Evolutionary conservation across 2,329 filamentous ascomycete genomes (phyloP).

Genomic region (Harringtonia aguacate): DNA sequence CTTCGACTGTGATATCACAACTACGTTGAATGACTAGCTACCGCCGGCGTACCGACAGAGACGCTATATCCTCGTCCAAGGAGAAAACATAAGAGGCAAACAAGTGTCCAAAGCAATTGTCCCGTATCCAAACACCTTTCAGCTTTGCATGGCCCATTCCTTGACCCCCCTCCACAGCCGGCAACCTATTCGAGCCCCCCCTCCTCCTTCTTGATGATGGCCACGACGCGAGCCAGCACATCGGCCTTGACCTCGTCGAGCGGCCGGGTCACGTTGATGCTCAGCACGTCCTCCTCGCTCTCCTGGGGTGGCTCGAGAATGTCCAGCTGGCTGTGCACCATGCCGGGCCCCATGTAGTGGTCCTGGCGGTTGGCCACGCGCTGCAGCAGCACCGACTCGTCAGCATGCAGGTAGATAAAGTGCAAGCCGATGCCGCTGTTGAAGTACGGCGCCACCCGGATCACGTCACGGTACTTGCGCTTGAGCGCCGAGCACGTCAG

Average conservation of each 20-base stretch:
- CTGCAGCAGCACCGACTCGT: slow-evolving; percentile 62
- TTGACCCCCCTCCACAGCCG: no score
- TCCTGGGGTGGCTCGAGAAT: slow-evolving; percentile 70
- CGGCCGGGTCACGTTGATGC: slow-evolving; percentile 54
- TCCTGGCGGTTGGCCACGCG: slow-evolving; percentile 65
- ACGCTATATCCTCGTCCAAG: no score
- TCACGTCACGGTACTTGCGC: slow-evolving; percentile 91
- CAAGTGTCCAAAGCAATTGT: no score
- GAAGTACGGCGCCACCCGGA: slow-evolving; percentile 70
- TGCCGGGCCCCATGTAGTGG: slow-evolving; percentile 92
- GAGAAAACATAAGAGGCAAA: no score
- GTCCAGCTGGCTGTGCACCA: slow-evolving; percentile 89
- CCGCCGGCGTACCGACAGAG: no score
- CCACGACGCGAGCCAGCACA: slow-evolving; percentile 41
- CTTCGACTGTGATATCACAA: no score
- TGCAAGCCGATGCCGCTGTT: slow-evolving; percentile 66
- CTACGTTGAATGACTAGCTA: no score
- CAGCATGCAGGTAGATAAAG: slow-evolving; percentile 82
- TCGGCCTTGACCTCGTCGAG: slow-evolving; percentile 49
- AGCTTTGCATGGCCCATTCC: no score
- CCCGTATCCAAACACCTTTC: no score
- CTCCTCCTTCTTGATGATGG: not conserved
- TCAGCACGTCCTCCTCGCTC: slow-evolving; percentile 63
- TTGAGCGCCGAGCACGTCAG: slow-evolving; percentile 94
- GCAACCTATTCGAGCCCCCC: not conserved